A percentile compares a stretch with the other conserved stretches of the same genome.
Evolutionary conservation across 805 yeast species (phyloP).

Genomic region (Lachancea dasiensis): DNA sequence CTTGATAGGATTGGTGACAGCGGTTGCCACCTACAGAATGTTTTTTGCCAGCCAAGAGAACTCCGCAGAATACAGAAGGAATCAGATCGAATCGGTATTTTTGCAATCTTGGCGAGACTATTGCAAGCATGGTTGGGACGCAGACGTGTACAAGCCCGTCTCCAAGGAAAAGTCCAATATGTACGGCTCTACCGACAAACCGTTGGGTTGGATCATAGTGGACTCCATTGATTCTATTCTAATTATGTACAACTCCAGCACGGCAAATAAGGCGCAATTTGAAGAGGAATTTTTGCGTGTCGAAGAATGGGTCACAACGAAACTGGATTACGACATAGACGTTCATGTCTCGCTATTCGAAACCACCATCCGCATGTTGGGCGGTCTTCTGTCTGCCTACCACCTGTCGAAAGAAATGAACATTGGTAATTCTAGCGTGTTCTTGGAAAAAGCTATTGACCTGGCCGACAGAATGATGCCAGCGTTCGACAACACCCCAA

Average conservation of each 20-base stretch:
- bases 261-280: slow-evolving; percentile 22
- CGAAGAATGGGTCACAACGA: slow-evolving; percentile 66
- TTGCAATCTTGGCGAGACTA: slow-evolving; percentile 75
- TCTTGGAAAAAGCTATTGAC: slow-evolving; percentile 70
- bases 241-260: slow-evolving; percentile 54
- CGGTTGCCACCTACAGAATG: slow-evolving; percentile 10
- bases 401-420: slow-evolving; percentile 53
- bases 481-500: slow-evolving; percentile 50
- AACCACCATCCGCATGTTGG: slow-evolving; percentile 91
- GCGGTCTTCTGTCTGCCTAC: slow-evolving; percentile 83
- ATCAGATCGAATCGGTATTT: slow-evolving; percentile 61
- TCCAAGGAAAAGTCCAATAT: slow-evolving; percentile 57
- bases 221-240: slow-evolving; percentile 80
- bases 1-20: slow-evolving; percentile 8
- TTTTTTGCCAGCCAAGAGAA: slow-evolving; percentile 2
- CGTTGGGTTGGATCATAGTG: slow-evolving; percentile 90
- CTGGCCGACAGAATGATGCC: slow-evolving; percentile 69
- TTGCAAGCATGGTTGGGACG: slow-evolving; percentile 74
- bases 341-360: slow-evolving; percentile 79
- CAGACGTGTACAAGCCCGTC: slow-evolving; percentile 71
- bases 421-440: slow-evolving; percentile 41
- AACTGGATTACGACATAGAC: slow-evolving; percentile 64
- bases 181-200: slow-evolving; percentile 53
- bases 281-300: slow-evolving; percentile 58
- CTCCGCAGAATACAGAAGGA: slow-evolving; percentile 12